Percentiles rank a stretch among this genome's conserved stretches.
phyloP scores from a whole-genome alignment of 2,329 filamentous ascomycete genomes.

The Hypoxylon sp. region DNA sequence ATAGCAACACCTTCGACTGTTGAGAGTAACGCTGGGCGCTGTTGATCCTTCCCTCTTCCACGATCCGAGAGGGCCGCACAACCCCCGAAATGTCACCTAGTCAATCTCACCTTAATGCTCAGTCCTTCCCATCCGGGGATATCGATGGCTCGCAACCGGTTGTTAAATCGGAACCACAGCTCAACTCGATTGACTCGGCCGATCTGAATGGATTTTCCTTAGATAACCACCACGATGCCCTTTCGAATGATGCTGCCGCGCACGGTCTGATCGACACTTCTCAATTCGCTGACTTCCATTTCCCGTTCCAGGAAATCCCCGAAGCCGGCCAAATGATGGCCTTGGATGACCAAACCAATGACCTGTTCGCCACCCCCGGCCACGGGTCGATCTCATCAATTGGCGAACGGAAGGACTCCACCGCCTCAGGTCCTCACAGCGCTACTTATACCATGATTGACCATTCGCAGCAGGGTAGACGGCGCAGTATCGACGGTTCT shows the following conservation, averaged over 20 bases:
- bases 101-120: conserved; percentile 54
- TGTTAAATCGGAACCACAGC: conserved; percentile 53
- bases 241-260: conserved; percentile 53
- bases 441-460: conserved; percentile 52
- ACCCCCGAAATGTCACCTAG: conserved; percentile 60
- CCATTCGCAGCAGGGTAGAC: conserved; percentile 45
- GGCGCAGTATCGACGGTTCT: conserved; percentile 57
- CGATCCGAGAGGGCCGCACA: conserved; percentile 40
- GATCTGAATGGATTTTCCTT: conserved; percentile 58
- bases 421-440: conserved; percentile 57
- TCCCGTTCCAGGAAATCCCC: conserved; percentile 63
- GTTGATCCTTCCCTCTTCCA: conserved; percentile 51
- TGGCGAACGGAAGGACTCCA: conserved; percentile 57
- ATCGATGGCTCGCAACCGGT: conserved; percentile 55
- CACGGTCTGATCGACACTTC: conserved; percentile 62
- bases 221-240: conserved; percentile 55
- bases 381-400: conserved; percentile 56
- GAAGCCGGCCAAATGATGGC: conserved; percentile 61
- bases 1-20: conserved; percentile 16
- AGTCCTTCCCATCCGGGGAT: conserved; percentile 56
- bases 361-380: conserved; percentile 51
- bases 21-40: conserved; percentile 45
- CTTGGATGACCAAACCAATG: conserved; percentile 57
- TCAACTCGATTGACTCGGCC: conserved; percentile 53
- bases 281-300: conserved; percentile 69